Evolutionary conservation across 1,139 yeast species (phyloP).

Genomic region (Insectozyma bohioensis): DNA sequence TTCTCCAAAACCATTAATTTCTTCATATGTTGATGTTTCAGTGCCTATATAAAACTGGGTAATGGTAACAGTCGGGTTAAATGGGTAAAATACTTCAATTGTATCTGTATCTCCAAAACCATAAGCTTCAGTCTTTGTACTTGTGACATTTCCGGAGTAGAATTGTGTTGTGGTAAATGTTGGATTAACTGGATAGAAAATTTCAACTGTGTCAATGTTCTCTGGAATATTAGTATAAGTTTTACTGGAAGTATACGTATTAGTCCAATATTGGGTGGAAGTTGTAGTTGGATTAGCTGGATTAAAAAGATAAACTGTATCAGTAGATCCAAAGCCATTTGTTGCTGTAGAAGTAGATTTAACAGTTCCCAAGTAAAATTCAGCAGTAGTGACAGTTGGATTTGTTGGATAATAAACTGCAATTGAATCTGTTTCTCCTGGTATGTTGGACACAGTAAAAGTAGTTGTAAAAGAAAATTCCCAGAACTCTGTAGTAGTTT

Average conservation of each 20-base stretch:
- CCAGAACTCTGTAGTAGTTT: conserved; percentile 13
- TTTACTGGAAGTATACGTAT: conserved; percentile 11
- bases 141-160: conserved; percentile 9
- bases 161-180: conserved; percentile 12
- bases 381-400: conserved; percentile 14
- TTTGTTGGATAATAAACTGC: conserved; percentile 18
- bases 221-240: conserved; percentile 12
- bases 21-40: conserved; percentile 10
- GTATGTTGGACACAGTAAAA: conserved; percentile 11
- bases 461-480: conserved; percentile 5
- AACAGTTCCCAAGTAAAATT: conserved; percentile 11
- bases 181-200: conserved; percentile 17
- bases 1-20: conserved; percentile 12
- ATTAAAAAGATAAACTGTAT: conserved; percentile 16
- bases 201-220: conserved; percentile 17
- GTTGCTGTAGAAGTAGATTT: conserved; percentile 13
- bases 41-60: conserved; percentile 13
- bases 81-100: conserved; percentile 14
- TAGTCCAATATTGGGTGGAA: conserved; percentile 14
- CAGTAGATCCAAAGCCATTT: conserved; percentile 14
- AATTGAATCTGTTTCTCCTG: conserved; percentile 18
- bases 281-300: conserved; percentile 17
- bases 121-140: conserved; percentile 15
- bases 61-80: conserved; percentile 14
- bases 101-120: conserved; percentile 15